Base-by-base conservation (phyloP, 345 rosid genomes). In the Salix caprea region DNA sequence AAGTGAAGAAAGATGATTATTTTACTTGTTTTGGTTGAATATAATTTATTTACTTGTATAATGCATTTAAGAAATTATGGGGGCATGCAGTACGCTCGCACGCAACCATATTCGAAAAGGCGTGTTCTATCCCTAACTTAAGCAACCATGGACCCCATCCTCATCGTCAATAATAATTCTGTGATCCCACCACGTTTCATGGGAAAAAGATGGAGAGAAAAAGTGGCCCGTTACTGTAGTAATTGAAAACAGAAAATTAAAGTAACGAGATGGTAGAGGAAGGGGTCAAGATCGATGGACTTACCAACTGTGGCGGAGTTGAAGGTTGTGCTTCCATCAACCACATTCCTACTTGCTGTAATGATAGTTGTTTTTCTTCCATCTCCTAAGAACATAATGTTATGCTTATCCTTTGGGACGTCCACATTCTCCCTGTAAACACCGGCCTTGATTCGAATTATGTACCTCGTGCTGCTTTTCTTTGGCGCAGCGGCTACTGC, bases 301-400 rank as follows among this genome's bases (percentile, higher is more conserved):
- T 78, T 85, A 95, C 99, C 97, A 50, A 95, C 99, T 2, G 99
- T 95, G n/a, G 99, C 97, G 5, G 99, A 89, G 10, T 90, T 76
- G 81, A 93, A 95, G 54, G 99, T 95, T 36, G 97, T 91, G 83
- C 84, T 87, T 5, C 97, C 97, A 40, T 91, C 96, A 9, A 74
- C 89, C 21, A 91, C 97, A 42, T 91, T 93, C 74, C 89, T 84
- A 40, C 78, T 85, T 5, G 62, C 97, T 28, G 97, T 95, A 14
- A 95, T 87, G 68, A 95, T 88, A 7, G 97, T 93, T 10, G 28
- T 88, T 0, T 70, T 84, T 65, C 88, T 85, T 4, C 94, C 97
- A 26, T 92, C 99, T 74, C 99, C 99, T 23, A 91, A 1, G 74
- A 95, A 93, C 97, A 95, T 88, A 18, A 95, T 70, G 65, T 91